Base-by-base conservation (phyloP, 2,329 filamentous ascomycete genomes). In the Thermomyces lanuginosus region DNA sequence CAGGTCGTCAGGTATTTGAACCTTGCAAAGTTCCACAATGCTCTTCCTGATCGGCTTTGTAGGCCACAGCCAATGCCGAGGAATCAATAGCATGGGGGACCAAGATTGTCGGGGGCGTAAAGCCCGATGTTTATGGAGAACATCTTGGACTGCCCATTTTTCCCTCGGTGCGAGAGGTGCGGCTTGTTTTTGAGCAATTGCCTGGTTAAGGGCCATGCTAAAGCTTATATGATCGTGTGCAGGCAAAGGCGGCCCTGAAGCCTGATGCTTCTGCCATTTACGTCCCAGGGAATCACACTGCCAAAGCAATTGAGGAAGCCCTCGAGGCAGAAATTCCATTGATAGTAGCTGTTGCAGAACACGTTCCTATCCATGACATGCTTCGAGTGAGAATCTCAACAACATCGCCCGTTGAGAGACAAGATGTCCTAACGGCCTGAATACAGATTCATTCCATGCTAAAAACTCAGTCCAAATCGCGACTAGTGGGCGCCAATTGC, bases 241-340 rank as follows among this genome's bases (percentile, higher is more conserved):
- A 69, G 62, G 79, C 79, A 5, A 71, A 77, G 55, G 66, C 76
- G 38, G 59, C 67, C 39, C 55, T 81, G 19, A 78, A 72, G 40
- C 78, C 79, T 2, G 72, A 83, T 53, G 79, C 77, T 4, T 82
- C 78, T 1, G 77, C 73, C 4, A 77, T 86, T 30, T 84, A 81
- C 39, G 79, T 84, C 2, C 73, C 78, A 1, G 77, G 78, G n/a
- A 67, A 72, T 32, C 69, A 77, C 37, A 79, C 78, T 1, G 63
- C 72, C 0, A 60, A 61, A 14, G 79, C 79, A 0, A 83, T 86
- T 40, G 73, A 80, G 46, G 77, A 84, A 46, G 78, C 79, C 1
- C 78, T 83, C 27, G 76, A 75, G 48, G 77, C 77, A 0, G 76
- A 84, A 43, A 72, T 84, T 1, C 76, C 77, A 0, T 61, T 84